Percentiles rank a stretch among this genome's conserved stretches.
Evolutionary conservation across 345 rosid genomes (phyloP).

Genomic region (Mercurialis annua): DNA sequence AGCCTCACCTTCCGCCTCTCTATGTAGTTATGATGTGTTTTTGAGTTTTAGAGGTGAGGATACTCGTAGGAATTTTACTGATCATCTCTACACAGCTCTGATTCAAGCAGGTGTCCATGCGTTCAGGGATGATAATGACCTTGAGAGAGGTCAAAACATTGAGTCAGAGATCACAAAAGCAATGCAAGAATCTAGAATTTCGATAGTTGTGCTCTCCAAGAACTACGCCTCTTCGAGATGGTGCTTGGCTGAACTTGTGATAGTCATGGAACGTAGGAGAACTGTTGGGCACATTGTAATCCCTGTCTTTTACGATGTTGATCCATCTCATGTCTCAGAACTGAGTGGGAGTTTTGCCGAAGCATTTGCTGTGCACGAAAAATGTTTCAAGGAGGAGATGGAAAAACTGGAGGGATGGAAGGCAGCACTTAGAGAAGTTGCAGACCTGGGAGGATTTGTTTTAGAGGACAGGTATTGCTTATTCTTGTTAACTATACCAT

Average conservation of each 20-base stretch:
- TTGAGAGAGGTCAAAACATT: not conserved
- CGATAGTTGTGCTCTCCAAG: not conserved
- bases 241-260: not conserved
- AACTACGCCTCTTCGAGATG: not conserved
- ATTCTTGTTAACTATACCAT: not conserved
- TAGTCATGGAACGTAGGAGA: not conserved
- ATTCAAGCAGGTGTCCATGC: not conserved
- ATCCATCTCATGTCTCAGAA: not conserved
- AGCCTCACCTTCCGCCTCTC: too few species aligned
- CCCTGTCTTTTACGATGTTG: not conserved
- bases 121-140: not conserved
- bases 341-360: not conserved
- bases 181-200: not conserved
- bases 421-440: not conserved
- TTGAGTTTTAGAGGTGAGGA: not conserved
- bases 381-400: not conserved
- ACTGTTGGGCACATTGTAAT: not conserved
- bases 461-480: not conserved
- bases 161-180: not conserved
- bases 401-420: conserved; percentile 14
- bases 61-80: not conserved
- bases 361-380: not conserved
- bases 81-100: not conserved
- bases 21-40: conserved; percentile 7
- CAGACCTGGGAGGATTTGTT: conserved; percentile 20